These are phyloP conservation scores for Mycena albidolilacea DNA, from an alignment of 768 basidiomycete species.

Conservation along the genomic window DNA sequence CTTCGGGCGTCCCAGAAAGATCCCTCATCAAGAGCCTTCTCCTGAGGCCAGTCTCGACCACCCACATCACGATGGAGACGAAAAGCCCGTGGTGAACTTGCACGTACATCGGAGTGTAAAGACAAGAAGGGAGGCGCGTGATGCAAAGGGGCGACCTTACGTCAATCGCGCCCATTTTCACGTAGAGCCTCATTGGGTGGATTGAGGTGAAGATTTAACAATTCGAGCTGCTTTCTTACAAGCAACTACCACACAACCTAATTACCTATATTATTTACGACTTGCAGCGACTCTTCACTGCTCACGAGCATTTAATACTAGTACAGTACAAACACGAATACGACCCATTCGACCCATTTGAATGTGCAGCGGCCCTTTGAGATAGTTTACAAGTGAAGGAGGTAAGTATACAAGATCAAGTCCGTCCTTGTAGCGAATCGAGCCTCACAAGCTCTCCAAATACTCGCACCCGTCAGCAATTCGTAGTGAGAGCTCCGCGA, in stretches of 20 bases:
- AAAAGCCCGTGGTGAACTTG: constrained; percentile 39
- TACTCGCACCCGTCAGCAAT: constrained; percentile 51
- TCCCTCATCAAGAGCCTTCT: constrained; percentile 56
- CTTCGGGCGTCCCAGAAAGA: constrained; percentile 52
- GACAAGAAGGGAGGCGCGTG: background rate
- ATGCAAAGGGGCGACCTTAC: constrained; percentile 42
- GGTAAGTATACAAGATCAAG: background rate
- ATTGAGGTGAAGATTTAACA: constrained; percentile 16
- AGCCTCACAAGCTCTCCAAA: constrained; percentile 31
- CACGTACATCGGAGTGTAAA: constrained; percentile 34
- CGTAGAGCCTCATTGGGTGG: constrained; percentile 31
- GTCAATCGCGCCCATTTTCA: constrained; percentile 35
- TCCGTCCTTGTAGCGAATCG: background rate
- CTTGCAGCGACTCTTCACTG: background rate
- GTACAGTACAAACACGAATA: background rate
- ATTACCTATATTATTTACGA: background rate
- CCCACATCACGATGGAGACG: background rate
- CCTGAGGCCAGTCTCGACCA: constrained; percentile 40
- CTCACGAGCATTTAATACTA: background rate
- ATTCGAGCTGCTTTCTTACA: background rate
- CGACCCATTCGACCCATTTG: too few species aligned
- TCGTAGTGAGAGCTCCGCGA: constrained; percentile 47
- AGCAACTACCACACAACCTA: background rate
- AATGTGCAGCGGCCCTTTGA: too few species aligned
- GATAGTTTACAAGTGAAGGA: too few species aligned